Conservation (phyloP, 495 filamentous ascomycete species). For the Stereocaulon alpinum region DNA sequence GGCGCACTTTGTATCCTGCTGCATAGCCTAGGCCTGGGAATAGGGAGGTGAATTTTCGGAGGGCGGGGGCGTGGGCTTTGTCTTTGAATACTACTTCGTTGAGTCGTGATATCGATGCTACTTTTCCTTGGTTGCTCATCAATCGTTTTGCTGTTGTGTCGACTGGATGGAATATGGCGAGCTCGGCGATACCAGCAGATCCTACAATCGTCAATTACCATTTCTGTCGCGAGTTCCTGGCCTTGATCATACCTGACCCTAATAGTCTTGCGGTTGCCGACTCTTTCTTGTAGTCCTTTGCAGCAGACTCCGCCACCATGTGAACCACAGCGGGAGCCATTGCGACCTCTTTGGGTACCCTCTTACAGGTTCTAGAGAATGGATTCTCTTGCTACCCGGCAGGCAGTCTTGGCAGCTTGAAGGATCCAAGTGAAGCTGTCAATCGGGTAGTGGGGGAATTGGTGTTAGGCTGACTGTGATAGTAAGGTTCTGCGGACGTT, state of each 20-base stretch:
- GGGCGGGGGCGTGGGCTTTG: conserved; percentile 57
- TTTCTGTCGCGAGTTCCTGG: neutral
- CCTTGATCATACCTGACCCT: conserved; percentile 66
- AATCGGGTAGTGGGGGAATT: too few relatives aligned
- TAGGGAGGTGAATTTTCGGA: conserved; percentile 80
- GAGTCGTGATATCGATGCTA: conserved; percentile 49
- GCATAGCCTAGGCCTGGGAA: conserved; percentile 97
- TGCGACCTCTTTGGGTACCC: neutral
- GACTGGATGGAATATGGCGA: conserved; percentile 95
- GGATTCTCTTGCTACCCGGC: too few relatives aligned
- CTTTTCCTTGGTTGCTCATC: conserved; percentile 92
- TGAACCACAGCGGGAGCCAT: conserved; percentile 45
- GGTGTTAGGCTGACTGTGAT: too few relatives aligned
- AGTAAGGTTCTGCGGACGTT: too few relatives aligned
- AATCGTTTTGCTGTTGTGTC: conserved; percentile 97
- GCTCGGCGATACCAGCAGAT: conserved; percentile 87
- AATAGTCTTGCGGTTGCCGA: conserved; percentile 76
- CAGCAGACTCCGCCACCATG: conserved; percentile 38
- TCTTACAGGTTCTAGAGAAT: neutral
- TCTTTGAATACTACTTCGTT: conserved; percentile 93
- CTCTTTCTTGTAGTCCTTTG: conserved; percentile 72
- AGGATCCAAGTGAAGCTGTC: too few relatives aligned
- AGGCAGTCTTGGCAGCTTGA: too few relatives aligned
- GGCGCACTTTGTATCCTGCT: conserved; percentile 87
- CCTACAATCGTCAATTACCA: conserved; percentile 40